Evolutionary conservation across 805 yeast genomes (phyloP).

Genomic region (Lipomyces starkeyi): DNA sequence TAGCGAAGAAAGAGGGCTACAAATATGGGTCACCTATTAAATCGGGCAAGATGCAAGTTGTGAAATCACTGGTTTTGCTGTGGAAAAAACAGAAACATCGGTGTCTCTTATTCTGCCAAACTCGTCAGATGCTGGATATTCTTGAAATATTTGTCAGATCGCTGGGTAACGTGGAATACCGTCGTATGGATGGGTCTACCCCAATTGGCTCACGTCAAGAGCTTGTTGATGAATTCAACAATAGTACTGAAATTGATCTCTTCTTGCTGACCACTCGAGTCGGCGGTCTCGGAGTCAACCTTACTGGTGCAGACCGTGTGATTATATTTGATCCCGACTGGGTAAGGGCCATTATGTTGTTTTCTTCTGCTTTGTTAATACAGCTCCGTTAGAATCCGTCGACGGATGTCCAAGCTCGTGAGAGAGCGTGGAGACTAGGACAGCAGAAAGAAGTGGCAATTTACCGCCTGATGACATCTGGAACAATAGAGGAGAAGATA

Average conservation of each 20-base stretch:
- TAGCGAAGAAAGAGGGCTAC: conserved; percentile 45
- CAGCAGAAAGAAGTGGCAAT: conserved; percentile 91
- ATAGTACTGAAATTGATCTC: conserved; percentile 59
- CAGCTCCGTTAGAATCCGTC: conserved; percentile 67
- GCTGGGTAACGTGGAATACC: conserved; percentile 53
- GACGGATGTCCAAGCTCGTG: conserved; percentile 95
- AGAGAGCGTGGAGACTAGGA: conserved; percentile 96
- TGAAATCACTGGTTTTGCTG: conserved; percentile 69
- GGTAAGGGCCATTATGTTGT: conserved; percentile 45
- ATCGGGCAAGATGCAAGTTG: conserved; percentile 92
- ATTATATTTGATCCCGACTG: conserved; percentile 97
- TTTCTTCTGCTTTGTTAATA: background rate
- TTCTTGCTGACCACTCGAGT: conserved; percentile 91
- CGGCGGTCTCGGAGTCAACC: conserved; percentile 92
- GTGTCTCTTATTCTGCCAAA: conserved; percentile 86
- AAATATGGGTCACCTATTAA: conserved; percentile 54
- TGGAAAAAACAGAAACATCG: conserved; percentile 84
- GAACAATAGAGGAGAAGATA: conserved; percentile 94
- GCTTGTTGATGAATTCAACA: conserved; percentile 82
- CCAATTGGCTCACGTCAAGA: conserved; percentile 75
- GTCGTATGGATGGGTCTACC: conserved; percentile 96
- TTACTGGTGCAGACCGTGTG: conserved; percentile 94
- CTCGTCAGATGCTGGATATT: conserved; percentile 91
- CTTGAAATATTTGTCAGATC: conserved; percentile 67
- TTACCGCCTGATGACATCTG: conserved; percentile 90